Conservation (phyloP, 148 eudicot genomes). For the Heliosperma pusillum region DNA sequence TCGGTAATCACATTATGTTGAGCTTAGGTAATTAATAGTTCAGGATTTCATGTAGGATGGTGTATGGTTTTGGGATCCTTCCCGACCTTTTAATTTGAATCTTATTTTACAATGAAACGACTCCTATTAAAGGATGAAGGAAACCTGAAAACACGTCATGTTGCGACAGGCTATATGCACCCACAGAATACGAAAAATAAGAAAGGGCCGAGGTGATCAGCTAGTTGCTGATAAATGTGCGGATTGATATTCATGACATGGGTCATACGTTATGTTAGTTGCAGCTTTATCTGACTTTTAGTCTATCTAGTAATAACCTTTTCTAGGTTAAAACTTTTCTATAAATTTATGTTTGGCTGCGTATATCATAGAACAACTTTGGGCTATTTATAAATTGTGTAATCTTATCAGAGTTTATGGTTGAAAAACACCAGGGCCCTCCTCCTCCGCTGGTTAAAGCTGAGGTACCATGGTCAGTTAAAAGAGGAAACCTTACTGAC, state of each 20-base stretch:
- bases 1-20: neutral
- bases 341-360: neutral
- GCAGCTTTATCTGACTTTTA: too few relatives aligned
- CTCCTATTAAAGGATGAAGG: too few relatives aligned
- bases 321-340: too few relatives aligned
- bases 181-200: neutral
- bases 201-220: too few relatives aligned
- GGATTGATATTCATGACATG: neutral
- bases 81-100: neutral
- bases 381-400: neutral
- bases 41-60: neutral
- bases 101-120: too few relatives aligned
- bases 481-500: constrained; percentile 71
- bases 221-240: neutral
- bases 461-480: constrained; percentile 91
- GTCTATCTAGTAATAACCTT: too few relatives aligned
- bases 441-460: constrained; percentile 77
- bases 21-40: neutral
- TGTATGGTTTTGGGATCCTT: neutral
- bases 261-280: too few relatives aligned
- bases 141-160: neutral
- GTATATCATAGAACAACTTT: neutral
- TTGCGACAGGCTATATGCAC: neutral
- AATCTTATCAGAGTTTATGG: constrained; percentile 4
- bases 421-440: constrained; percentile 46